These are phyloP conservation scores for Colletotrichum graminicola DNA, from an alignment of 2,329 filamentous ascomycete species.

Conservation along the genomic window DNA sequence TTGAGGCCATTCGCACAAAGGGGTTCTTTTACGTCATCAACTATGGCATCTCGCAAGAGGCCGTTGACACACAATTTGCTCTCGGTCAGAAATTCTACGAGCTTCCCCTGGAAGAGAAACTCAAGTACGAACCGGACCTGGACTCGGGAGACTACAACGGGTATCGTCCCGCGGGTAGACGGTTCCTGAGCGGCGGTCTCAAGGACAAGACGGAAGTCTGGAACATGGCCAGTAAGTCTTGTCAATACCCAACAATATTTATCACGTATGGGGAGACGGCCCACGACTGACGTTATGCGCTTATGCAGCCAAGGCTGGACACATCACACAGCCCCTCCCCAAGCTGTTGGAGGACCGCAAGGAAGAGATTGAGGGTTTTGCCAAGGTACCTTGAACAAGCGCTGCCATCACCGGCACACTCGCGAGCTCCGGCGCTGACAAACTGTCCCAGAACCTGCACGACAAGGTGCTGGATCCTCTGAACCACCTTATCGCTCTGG, in stretches of 20 bases:
- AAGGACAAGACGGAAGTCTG: slow-evolving; percentile 55
- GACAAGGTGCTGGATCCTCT: slow-evolving; percentile 68
- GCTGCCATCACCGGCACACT: background rate
- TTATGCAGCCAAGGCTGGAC: slow-evolving; percentile 47
- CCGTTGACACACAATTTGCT: slow-evolving; percentile 70
- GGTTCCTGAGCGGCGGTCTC: slow-evolving; percentile 52
- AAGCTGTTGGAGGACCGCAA: slow-evolving; percentile 61
- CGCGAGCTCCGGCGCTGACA: background rate
- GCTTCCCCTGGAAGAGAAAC: slow-evolving; percentile 70
- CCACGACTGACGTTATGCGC: background rate
- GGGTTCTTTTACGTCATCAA: slow-evolving; percentile 73
- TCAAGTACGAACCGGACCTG: slow-evolving; percentile 64
- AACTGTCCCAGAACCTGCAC: slow-evolving; percentile 51
- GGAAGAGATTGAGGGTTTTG: slow-evolving; percentile 68
- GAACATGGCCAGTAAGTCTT: slow-evolving; percentile 53
- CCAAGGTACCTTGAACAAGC: slow-evolving; percentile 50
- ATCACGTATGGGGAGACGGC: no score
- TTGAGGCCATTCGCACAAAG: slow-evolving; percentile 53
- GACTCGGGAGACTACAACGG: slow-evolving; percentile 69
- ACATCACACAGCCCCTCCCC: slow-evolving; percentile 52
- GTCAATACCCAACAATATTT: background rate
- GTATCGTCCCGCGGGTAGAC: slow-evolving; percentile 62
- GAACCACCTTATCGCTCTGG: slow-evolving; percentile 70
- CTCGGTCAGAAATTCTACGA: slow-evolving; percentile 66
- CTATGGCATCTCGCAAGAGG: slow-evolving; percentile 69